Evolutionary conservation across 2,329 filamentous ascomycete species (phyloP).

Genomic region (Pseudophaeomoniella oleicola): DNA sequence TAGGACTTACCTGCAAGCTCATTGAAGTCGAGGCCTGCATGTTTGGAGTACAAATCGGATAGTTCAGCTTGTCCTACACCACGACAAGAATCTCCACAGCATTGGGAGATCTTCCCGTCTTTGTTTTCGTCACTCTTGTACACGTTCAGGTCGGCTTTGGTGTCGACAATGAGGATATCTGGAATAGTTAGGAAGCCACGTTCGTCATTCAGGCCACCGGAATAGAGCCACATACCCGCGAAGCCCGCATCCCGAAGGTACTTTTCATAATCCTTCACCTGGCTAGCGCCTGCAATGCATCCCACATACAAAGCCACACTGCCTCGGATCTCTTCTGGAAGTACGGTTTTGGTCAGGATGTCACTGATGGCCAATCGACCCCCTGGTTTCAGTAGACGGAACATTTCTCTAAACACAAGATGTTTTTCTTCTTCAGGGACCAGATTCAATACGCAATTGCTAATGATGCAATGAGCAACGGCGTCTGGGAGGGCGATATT

Average conservation of each 20-base stretch:
- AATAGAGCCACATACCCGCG: constrained; percentile 18
- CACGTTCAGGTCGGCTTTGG: constrained; percentile 32
- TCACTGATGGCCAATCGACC: constrained; percentile 47
- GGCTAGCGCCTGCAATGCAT: constrained; percentile 44
- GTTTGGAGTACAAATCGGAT: no score
- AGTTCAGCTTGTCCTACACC: no score
- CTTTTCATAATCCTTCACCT: constrained; percentile 34
- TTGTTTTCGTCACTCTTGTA: constrained; percentile 22
- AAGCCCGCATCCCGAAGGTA: constrained; percentile 40
- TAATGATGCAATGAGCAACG: constrained; percentile 42
- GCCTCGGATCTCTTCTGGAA: constrained; percentile 33
- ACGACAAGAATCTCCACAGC: no score
- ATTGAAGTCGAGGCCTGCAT: no score
- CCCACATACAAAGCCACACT: constrained; percentile 43
- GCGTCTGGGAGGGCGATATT: constrained; percentile 27
- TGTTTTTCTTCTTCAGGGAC: constrained; percentile 39
- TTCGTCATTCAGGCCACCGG: no score
- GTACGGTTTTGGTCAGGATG: constrained; percentile 33
- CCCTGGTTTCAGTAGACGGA: constrained; percentile 40
- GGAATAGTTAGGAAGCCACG: constrained; percentile 2
- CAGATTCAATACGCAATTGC: constrained; percentile 50
- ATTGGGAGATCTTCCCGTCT: no score
- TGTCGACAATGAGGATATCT: constrained; percentile 32
- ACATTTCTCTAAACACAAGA: constrained; percentile 42
- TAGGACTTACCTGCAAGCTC: no score